Evolutionary conservation across 2,329 filamentous ascomycete genomes (phyloP).

Genomic region (Onygena corvina): DNA sequence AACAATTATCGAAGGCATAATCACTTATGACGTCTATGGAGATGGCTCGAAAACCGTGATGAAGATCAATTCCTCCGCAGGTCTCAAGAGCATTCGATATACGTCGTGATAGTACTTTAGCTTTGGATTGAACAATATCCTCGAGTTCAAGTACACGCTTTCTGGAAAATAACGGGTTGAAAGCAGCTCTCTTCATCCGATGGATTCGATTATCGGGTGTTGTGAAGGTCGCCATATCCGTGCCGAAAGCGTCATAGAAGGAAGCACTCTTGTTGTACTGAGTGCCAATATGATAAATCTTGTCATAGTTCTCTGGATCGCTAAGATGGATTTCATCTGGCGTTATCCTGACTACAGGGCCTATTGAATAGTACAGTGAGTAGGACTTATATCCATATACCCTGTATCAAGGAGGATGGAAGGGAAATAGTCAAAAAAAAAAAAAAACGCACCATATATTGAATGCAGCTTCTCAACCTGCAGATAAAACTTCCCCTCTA

Average conservation of each 20-base stretch:
- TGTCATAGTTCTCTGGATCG: constrained; percentile 18
- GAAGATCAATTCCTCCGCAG: not conserved
- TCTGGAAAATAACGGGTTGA: constrained; percentile 22
- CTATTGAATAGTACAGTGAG: constrained; percentile 1
- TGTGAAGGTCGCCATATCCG: constrained; percentile 23
- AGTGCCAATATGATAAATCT: constrained; percentile 18
- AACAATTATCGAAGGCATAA: constrained; percentile 20
- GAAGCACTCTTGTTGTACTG: constrained; percentile 17
- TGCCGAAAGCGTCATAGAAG: constrained; percentile 21
- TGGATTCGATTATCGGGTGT: constrained; percentile 20
- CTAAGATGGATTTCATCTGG: constrained; percentile 14
- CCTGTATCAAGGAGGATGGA: constrained; percentile 2
- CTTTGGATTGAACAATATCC: constrained; percentile 16
- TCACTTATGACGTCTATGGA: constrained; percentile 6
- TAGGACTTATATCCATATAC: not conserved
- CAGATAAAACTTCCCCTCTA: constrained; percentile 1
- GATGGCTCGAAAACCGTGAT: constrained; percentile 1
- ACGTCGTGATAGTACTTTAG: constrained; percentile 18
- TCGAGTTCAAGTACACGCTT: constrained; percentile 16
- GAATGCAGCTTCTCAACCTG: not conserved
- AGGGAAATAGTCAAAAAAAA: no score
- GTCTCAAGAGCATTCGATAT: constrained; percentile 16
- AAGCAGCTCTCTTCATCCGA: constrained; percentile 19
- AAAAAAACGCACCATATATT: not conserved
- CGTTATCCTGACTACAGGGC: constrained; percentile 15